Evolutionary conservation across 176 grass and related monocot genomes (phyloP), one percentile per base, ranked within the genome.

Genomic region (Cenchrus americanus): DNA sequence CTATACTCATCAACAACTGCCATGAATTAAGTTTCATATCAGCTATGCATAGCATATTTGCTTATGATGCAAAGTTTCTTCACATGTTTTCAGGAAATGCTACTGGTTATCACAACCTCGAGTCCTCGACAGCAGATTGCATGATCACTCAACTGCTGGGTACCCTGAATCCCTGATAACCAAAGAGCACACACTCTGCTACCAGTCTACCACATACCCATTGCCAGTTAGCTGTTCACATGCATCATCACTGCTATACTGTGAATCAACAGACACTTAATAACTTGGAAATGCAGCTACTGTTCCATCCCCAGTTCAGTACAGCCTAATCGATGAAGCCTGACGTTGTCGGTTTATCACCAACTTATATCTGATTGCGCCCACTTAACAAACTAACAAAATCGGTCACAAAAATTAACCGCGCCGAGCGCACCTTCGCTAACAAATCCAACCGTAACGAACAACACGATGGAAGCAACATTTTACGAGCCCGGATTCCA

Each of bases 401-500:
- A 41, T 11, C 13, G 3, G 27, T 26, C 17, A 55, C 57, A 34
- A 52, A 58, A 12, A 10, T 21, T 15, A 50, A 52, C 26, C 2
- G n/a, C 1, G 49, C 4, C 23, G 61, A 72, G 48, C 5, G 9
- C 41, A 51, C 26, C 21, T 84, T 61, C 8, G 3, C 6, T 0
- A 80, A 53, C 12, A n/a, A 85, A 81, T 23, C 10, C 11, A 68
- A 57, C 57, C 2, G 7, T 68, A 59, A 77, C 9, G 2, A 47
- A 51, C 34, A 77, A 24, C 57, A 41, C 17, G 62, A 75, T 2
- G 50, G 67, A 75, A 53, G 26, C 60, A 85, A 62, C 81, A 87
- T 82, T 76, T 6, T 15, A 59, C 19, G 73, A 81, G 85, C 55
- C 73, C 50, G 13, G 52, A 79, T 66, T 59, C 9, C 23, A 72